phyloP scores from a whole-genome alignment of 306 rosid genomes.

The Morella rubra region DNA sequence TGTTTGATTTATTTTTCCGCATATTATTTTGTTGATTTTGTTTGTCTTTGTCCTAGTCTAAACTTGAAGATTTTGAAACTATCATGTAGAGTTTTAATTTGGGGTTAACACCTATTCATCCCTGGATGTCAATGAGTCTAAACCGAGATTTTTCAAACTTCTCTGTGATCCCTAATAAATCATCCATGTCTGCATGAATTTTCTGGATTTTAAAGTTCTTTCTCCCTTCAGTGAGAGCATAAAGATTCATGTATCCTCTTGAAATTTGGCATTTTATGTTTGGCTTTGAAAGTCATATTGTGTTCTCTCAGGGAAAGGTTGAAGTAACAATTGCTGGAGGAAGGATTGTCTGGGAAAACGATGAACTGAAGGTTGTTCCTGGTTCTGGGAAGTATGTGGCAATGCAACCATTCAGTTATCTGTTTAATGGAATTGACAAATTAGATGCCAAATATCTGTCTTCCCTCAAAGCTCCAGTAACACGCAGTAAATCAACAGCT shows the following conservation, averaged over 20 bases:
- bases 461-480: conserved; percentile 68
- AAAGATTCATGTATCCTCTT: neutral
- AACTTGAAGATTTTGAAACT: no score
- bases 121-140: no score
- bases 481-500: conserved; percentile 42
- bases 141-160: neutral
- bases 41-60: no score
- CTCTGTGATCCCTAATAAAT: neutral
- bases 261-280: neutral
- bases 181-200: neutral
- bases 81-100: no score
- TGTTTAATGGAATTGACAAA: conserved; percentile 70
- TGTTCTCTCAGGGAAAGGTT: conserved; percentile 68
- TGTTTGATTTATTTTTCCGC: no score
- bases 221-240: neutral
- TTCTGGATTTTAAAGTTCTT: neutral
- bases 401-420: conserved; percentile 65
- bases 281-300: conserved; percentile 8
- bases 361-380: conserved; percentile 70
- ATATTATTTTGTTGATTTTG: no score
- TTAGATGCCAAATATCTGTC: conserved; percentile 61
- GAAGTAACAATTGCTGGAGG: conserved; percentile 94
- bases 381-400: conserved; percentile 75
- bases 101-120: no score
- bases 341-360: conserved; percentile 86